Conservation (phyloP, 306 rosid genomes). For the Potentilla sterilis region DNA sequence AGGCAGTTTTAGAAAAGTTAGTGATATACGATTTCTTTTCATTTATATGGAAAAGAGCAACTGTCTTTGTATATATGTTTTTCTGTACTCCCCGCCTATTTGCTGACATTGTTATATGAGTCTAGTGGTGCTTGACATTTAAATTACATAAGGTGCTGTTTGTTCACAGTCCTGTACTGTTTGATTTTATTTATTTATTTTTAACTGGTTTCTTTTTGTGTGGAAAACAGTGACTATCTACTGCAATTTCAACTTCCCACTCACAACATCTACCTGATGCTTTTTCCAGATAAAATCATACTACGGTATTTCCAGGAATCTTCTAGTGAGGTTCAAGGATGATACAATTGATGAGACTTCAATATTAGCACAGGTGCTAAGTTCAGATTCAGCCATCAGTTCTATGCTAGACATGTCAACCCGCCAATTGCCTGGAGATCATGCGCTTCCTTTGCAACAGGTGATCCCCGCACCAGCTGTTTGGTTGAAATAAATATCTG, state of each 20-base stretch:
- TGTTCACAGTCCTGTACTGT: background rate
- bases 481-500: background rate
- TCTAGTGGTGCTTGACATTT: background rate
- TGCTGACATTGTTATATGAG: background rate
- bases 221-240: background rate
- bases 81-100: background rate
- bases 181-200: background rate
- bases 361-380: slow-evolving; percentile 74
- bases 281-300: slow-evolving; percentile 82
- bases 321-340: slow-evolving; percentile 78
- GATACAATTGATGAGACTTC: slow-evolving; percentile 86
- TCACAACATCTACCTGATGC: background rate
- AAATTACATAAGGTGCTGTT: background rate
- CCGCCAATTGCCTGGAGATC: slow-evolving; percentile 86
- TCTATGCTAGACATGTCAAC: slow-evolving; percentile 94
- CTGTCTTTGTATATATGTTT: background rate
- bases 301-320: slow-evolving; percentile 90
- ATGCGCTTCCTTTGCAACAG: slow-evolving; percentile 93
- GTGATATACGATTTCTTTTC: background rate
- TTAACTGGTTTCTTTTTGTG: background rate
- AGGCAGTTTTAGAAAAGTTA: background rate
- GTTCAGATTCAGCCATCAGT: slow-evolving; percentile 89
- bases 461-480: slow-evolving; percentile 31
- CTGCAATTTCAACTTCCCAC: background rate
- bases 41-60: background rate